Base-by-base conservation (phyloP, 306 rosid species). In the Vigna reflexopilosa region DNA sequence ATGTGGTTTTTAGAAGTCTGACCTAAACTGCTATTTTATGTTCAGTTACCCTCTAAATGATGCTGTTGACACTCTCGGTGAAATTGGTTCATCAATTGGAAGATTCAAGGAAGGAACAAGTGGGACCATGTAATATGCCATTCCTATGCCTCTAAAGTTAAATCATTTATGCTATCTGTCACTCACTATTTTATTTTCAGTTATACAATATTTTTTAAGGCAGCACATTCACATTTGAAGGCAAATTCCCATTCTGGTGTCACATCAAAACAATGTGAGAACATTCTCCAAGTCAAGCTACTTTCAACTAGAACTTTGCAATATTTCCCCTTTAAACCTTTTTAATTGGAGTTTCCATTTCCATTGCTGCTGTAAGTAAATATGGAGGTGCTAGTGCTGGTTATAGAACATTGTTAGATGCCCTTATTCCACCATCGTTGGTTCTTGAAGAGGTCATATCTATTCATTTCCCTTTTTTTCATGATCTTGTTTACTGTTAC, bases 311-410 rank as follows among this genome's bases (percentile, higher is more conserved):
- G 34, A 75, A 36, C 56, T 47, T 68, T 6, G 24, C 11, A 48
- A 32, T 67, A 74, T 77, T 56, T 57, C 19, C 30, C 26, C 30
- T 71, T 58, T 56, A 70, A 10, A 44, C n/a, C 65, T 16, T 10
- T 58, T 36, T 79, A 59, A 71, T 75, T 50, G 34, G 78, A 45
- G 19, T 30, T 42, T 30, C 36, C 48, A 51, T 45, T 40, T 71
- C 82, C n/a, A n/a, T n/a, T n/a, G n/a, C 75, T 80, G 96, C 99
- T 38, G 88, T 95, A 54, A 88, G 93, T 81, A 95, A 91, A 80
- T 95, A 95, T 80, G 98, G 99, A n/a, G 97, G 98, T 32, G 99
- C 99, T 66, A 85, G 84, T 80, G 98, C 93, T 83, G 99, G 99
- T 80, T 88, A 86, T 72, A 94, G 99, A 76, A 95, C 99, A 73